Evolutionary conservation across 2,329 filamentous ascomycete species (phyloP).

Genomic region (Blumeria hordei): DNA sequence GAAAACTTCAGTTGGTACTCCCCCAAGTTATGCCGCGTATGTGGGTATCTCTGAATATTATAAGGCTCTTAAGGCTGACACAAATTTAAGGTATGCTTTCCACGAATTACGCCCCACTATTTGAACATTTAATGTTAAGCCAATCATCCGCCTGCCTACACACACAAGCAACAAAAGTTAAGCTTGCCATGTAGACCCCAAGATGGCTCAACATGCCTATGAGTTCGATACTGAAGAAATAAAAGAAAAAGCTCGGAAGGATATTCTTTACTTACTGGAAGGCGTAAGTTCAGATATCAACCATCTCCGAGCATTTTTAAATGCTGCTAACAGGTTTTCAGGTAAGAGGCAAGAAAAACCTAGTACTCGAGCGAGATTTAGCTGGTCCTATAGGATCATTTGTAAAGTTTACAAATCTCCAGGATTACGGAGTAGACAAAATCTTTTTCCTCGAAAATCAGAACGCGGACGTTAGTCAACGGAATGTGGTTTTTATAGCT

Average conservation of each 20-base stretch:
- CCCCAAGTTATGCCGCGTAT: too few species aligned
- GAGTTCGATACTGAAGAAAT: constrained; percentile 61
- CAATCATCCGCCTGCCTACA: too few species aligned
- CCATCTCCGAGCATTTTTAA: neutral
- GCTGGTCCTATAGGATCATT: constrained; percentile 76
- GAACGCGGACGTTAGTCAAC: constrained; percentile 82
- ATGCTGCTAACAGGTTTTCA: constrained; percentile 17
- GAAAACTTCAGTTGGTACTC: too few species aligned
- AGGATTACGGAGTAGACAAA: constrained; percentile 95
- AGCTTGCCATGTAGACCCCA: constrained; percentile 43
- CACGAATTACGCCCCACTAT: too few species aligned
- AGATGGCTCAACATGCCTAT: constrained; percentile 17
- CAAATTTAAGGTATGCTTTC: too few species aligned
- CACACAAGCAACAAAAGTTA: constrained; percentile 4
- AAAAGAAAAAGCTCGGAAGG: constrained; percentile 61
- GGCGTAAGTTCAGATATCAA: constrained; percentile 42
- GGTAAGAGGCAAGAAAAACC: constrained; percentile 97
- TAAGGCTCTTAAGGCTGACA: too few species aligned
- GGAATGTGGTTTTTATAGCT: constrained; percentile 84
- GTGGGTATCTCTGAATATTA: too few species aligned
- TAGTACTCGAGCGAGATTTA: constrained; percentile 76
- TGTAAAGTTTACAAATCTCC: constrained; percentile 82
- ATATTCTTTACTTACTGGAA: constrained; percentile 77
- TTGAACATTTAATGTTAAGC: too few species aligned
- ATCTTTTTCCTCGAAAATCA: constrained; percentile 92